A percentile compares a stretch with the other conserved stretches of the same genome.
Evolutionary conservation across 192 early-diverging fungal genomes (phyloP).

Genomic region (Mortierella hygrophila): DNA sequence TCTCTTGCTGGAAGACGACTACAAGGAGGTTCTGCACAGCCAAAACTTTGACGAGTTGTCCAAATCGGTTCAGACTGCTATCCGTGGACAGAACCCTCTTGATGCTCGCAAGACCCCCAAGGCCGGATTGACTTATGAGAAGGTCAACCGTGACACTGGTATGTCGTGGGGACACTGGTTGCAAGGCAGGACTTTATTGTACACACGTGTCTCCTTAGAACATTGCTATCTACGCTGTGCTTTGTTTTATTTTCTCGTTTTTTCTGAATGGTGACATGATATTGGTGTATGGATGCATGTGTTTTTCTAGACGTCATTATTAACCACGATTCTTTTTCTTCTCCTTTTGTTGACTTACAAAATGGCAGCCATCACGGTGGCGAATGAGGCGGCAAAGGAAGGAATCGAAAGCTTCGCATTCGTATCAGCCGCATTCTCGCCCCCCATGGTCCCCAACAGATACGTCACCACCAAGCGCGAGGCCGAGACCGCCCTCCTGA

Average conservation of each 20-base stretch:
- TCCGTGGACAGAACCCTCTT: constrained; percentile 60
- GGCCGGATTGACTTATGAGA: constrained; percentile 66
- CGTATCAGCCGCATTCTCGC: constrained; percentile 74
- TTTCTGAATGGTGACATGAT: too few relatives aligned
- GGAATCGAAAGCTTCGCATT: constrained; percentile 72
- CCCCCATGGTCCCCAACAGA: constrained; percentile 73
- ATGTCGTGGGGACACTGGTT: neutral
- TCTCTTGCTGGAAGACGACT: constrained; percentile 76
- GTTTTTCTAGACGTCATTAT: neutral
- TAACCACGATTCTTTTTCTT: neutral
- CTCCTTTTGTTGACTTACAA: neutral
- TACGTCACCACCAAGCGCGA: constrained; percentile 84
- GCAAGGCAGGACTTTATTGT: neutral
- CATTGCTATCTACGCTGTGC: too few relatives aligned
- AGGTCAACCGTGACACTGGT: constrained; percentile 79
- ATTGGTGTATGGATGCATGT: neutral
- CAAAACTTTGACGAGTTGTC: constrained; percentile 47
- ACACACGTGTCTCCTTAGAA: neutral
- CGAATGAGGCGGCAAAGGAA: constrained; percentile 62
- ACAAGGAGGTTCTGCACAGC: constrained; percentile 66
- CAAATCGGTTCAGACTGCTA: constrained; percentile 40
- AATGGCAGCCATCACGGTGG: constrained; percentile 66
- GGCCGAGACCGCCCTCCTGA: constrained; percentile 70
- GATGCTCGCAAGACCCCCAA: constrained; percentile 52
- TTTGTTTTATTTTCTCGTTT: too few relatives aligned